phyloP scores from a whole-genome alignment of 345 rosid genomes.

The Hypericum perforatum region DNA sequence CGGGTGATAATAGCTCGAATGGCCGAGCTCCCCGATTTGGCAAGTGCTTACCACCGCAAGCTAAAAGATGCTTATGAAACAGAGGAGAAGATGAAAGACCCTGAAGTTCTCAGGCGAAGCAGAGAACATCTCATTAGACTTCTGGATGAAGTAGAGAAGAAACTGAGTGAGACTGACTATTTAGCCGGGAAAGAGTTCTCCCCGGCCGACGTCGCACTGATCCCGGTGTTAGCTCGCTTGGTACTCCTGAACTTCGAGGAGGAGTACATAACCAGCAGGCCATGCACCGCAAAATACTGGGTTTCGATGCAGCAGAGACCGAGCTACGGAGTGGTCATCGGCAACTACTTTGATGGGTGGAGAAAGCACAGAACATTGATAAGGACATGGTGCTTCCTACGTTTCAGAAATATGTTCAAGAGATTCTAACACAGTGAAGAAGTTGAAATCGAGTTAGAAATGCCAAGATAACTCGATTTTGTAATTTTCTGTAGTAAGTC shows the following conservation, averaged over 20 bases:
- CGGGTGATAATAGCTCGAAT: slow-evolving; percentile 69
- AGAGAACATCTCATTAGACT: slow-evolving; percentile 47
- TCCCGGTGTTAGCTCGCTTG: slow-evolving; percentile 62
- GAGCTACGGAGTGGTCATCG: slow-evolving; percentile 61
- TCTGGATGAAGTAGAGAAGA: slow-evolving; percentile 58
- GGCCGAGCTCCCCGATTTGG: slow-evolving; percentile 78
- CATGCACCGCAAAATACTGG: slow-evolving; percentile 63
- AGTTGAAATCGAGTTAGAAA: too few species aligned
- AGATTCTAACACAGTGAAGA: slow-evolving; percentile 31
- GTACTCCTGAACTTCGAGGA: slow-evolving; percentile 59
- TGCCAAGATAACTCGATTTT: too few species aligned
- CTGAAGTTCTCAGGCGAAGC: slow-evolving; percentile 37
- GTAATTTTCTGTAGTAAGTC: too few species aligned
- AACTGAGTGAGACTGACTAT: slow-evolving; percentile 39
- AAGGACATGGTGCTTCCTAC: slow-evolving; percentile 66
- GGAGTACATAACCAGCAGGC: slow-evolving; percentile 57
- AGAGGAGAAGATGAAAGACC: slow-evolving; percentile 58
- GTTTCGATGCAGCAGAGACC: slow-evolving; percentile 51
- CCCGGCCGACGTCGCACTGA: slow-evolving; percentile 69
- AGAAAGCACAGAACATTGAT: slow-evolving; percentile 54
- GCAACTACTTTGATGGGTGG: slow-evolving; percentile 74
- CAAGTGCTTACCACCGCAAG: slow-evolving; percentile 71
- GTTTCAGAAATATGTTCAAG: slow-evolving; percentile 41
- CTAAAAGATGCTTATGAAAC: slow-evolving; percentile 61
- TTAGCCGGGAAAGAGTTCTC: slow-evolving; percentile 71